Evolutionary conservation across 495 filamentous ascomycete genomes (phyloP).

Genomic region (Trichoderma asperelloides): DNA sequence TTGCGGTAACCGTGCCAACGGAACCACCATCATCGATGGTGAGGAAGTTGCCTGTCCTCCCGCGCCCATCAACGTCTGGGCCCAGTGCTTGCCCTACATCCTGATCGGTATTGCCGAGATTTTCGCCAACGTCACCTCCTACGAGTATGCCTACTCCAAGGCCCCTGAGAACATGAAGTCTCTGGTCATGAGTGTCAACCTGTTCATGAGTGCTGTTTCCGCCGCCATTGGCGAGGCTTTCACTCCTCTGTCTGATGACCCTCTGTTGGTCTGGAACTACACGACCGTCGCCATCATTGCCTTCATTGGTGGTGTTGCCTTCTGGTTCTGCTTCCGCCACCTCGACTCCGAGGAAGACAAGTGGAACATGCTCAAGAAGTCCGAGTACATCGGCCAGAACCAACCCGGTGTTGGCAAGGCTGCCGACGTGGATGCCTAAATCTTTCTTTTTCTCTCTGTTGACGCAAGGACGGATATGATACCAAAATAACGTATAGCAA

Average conservation of each 20-base stretch:
- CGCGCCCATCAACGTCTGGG: slow-evolving; percentile 46
- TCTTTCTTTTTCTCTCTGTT: neutral
- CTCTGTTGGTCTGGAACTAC: slow-evolving; percentile 53
- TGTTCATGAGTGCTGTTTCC: slow-evolving; percentile 59
- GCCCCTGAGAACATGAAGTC: slow-evolving; percentile 67
- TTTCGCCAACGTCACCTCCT: slow-evolving; percentile 37
- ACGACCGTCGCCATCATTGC: slow-evolving; percentile 48
- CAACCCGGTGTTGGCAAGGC: slow-evolving; percentile 1
- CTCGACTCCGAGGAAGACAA: slow-evolving; percentile 53
- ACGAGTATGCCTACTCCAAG: slow-evolving; percentile 66
- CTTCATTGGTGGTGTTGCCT: slow-evolving; percentile 43
- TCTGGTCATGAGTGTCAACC: slow-evolving; percentile 51
- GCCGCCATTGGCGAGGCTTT: slow-evolving; percentile 58
- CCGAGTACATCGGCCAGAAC: slow-evolving; percentile 26
- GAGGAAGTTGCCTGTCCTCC: slow-evolving; percentile 26
- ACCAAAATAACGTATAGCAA: neutral
- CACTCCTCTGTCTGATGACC: slow-evolving; percentile 50
- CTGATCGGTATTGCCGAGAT: slow-evolving; percentile 55
- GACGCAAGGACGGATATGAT: neutral
- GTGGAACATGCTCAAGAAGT: slow-evolving; percentile 47
- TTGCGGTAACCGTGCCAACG: slow-evolving; percentile 38
- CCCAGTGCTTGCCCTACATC: slow-evolving; percentile 51
- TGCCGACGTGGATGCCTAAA: neutral
- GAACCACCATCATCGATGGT: neutral
- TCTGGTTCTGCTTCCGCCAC: slow-evolving; percentile 49